Percentiles rank a stretch among this genome's conserved stretches.
These are phyloP conservation scores for Syzygium aromaticum DNA, from an alignment of 345 rosid species.

Conservation along the genomic window DNA sequence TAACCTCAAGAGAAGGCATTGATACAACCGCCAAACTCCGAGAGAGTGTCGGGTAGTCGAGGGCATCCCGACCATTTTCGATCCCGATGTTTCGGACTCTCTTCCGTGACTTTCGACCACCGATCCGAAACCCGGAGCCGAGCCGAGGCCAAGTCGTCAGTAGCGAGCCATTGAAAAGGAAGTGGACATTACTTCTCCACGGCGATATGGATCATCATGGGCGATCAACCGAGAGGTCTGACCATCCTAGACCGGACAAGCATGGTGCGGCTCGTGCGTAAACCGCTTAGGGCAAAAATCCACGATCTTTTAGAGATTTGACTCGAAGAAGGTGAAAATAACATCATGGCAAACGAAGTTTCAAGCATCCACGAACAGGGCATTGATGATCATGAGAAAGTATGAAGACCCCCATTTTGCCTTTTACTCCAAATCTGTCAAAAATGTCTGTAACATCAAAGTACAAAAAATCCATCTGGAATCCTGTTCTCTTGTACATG, in stretches of 20 bases:
- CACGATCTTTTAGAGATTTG: background rate
- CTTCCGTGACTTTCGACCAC: background rate
- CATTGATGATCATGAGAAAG: background rate
- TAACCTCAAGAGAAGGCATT: background rate
- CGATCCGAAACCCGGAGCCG: background rate
- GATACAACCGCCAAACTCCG: background rate
- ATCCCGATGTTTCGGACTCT: background rate
- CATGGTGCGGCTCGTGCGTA: too few species aligned
- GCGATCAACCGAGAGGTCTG: background rate
- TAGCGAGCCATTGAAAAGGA: background rate
- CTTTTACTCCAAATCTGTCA: background rate
- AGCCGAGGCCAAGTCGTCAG: background rate
- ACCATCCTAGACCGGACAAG: too few species aligned
- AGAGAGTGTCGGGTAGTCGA: background rate
- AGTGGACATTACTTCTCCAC: background rate
- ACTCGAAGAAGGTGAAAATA: background rate
- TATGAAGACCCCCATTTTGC: background rate
- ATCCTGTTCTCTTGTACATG: background rate
- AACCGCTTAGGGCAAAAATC: background rate
- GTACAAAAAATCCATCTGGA: background rate
- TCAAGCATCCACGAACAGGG: background rate
- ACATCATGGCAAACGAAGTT: background rate
- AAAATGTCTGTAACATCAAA: background rate
- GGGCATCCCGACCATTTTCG: background rate
- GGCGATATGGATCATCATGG: background rate